Percentiles rank a stretch among this genome's conserved stretches.
phyloP scores from a whole-genome alignment of 805 yeast species.

The Metschnikowia koreensis region DNA sequence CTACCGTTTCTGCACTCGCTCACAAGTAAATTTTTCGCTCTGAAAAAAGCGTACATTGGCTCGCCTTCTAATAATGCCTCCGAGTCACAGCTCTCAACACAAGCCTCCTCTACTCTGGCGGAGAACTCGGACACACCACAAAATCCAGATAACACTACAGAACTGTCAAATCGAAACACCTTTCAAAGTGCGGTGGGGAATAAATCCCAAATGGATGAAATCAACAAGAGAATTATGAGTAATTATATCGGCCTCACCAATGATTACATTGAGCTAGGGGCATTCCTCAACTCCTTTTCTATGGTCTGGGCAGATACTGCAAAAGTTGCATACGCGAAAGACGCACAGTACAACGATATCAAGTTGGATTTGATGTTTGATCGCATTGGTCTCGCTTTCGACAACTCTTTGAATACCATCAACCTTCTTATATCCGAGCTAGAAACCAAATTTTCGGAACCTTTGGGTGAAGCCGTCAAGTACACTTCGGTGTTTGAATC shows the following conservation, averaged over 20 bases:
- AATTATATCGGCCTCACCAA: conserved; percentile 58
- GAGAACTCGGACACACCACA: conserved; percentile 19
- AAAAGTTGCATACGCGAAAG: conserved; percentile 19
- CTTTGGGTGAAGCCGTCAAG: conserved; percentile 69
- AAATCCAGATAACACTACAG: conserved; percentile 5
- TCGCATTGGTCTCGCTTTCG: conserved; percentile 82
- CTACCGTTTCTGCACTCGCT: conserved; percentile 32
- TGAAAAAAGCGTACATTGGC: background rate
- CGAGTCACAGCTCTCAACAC: conserved; percentile 20
- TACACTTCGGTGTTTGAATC: conserved; percentile 55
- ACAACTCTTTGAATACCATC: conserved; percentile 57
- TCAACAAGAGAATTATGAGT: conserved; percentile 53
- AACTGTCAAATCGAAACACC: conserved; percentile 19
- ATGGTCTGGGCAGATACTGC: conserved; percentile 40
- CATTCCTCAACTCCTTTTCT: conserved; percentile 52
- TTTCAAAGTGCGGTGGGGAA: conserved; percentile 3
- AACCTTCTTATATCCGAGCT: conserved; percentile 51
- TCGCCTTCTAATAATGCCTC: conserved; percentile 7
- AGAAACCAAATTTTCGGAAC: conserved; percentile 62
- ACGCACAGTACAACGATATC: conserved; percentile 22
- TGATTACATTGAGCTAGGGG: conserved; percentile 75
- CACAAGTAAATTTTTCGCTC: conserved; percentile 7
- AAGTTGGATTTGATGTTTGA: conserved; percentile 51
- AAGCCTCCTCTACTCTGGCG: conserved; percentile 18
- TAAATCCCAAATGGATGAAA: conserved; percentile 51